A percentile compares a stretch with the other conserved stretches of the same genome.
Evolutionary conservation across 345 rosid genomes (phyloP).

Genomic region (Ailanthus altissimus): DNA sequence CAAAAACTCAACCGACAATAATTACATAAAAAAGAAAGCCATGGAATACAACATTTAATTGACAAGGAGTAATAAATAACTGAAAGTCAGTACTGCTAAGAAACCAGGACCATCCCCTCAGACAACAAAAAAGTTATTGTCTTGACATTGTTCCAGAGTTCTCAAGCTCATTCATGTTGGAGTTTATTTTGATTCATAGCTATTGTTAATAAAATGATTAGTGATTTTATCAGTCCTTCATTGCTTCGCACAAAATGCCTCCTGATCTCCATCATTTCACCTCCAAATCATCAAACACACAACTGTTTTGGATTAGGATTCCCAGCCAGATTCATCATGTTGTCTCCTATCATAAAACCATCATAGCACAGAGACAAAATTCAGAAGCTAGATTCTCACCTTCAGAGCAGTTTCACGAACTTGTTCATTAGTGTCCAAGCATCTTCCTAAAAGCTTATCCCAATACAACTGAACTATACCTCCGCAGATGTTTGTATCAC

Average conservation of each 20-base stretch:
- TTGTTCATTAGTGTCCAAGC: conserved; percentile 80
- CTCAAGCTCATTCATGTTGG: background rate
- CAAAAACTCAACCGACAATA: background rate
- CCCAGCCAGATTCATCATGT: background rate
- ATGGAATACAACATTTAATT: background rate
- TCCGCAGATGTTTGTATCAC: conserved; percentile 98
- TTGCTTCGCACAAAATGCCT: background rate
- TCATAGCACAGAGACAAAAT: background rate
- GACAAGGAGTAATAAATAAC: background rate
- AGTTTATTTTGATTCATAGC: background rate
- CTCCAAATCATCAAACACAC: background rate
- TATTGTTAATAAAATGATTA: background rate
- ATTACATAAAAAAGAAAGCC: background rate
- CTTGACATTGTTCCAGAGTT: background rate
- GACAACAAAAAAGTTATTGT: background rate
- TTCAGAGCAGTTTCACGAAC: conserved; percentile 89
- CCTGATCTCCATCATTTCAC: background rate
- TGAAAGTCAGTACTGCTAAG: background rate
- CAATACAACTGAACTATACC: conserved; percentile 96
- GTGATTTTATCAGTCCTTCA: background rate
- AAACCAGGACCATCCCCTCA: background rate
- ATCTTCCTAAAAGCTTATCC: conserved; percentile 84
- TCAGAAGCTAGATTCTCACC: conserved; percentile 47
- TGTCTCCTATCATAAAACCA: background rate
- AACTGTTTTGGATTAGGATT: background rate